These are phyloP conservation scores for Daedaleopsis sinensis DNA, from an alignment of 768 basidiomycete genomes.

Conservation along the genomic window DNA sequence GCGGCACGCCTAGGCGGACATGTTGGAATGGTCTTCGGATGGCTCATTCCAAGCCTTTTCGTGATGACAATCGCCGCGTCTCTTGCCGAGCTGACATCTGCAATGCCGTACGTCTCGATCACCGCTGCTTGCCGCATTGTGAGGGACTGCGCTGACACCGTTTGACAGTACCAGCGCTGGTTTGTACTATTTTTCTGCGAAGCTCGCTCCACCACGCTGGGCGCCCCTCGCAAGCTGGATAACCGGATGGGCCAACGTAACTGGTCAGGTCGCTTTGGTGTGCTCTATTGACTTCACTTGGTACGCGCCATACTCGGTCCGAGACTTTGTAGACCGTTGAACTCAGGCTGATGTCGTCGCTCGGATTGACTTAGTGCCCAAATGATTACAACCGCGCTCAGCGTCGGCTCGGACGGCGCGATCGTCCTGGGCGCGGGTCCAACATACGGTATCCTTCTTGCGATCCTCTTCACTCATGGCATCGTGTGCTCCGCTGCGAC, in stretches of 20 bases:
- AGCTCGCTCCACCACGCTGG: constrained; percentile 64
- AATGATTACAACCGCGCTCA: constrained; percentile 75
- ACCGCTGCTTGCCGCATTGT: background rate
- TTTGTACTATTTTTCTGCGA: constrained; percentile 78
- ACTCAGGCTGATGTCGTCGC: background rate
- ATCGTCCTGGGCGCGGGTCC: constrained; percentile 56
- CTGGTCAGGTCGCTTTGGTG: constrained; percentile 69
- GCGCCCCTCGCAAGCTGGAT: constrained; percentile 68
- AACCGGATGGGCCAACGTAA: constrained; percentile 75
- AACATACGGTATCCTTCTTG: constrained; percentile 69
- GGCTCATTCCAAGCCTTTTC: constrained; percentile 72
- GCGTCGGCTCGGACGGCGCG: constrained; percentile 58
- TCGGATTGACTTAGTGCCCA: constrained; percentile 49
- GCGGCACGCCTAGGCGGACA: constrained; percentile 55
- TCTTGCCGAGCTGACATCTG: constrained; percentile 73
- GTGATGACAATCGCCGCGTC: constrained; percentile 68
- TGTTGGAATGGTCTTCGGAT: constrained; percentile 78
- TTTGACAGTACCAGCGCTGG: constrained; percentile 70
- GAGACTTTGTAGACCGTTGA: background rate
- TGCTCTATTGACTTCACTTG: constrained; percentile 78
- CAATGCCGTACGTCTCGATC: constrained; percentile 65
- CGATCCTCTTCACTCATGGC: constrained; percentile 68
- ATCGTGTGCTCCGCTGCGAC: constrained; percentile 75
- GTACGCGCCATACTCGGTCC: constrained; percentile 28
- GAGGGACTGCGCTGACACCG: background rate